These are phyloP conservation scores for Gentiana macrophylla DNA, from an alignment of 257 asterid genomes.

Conservation along the genomic window DNA sequence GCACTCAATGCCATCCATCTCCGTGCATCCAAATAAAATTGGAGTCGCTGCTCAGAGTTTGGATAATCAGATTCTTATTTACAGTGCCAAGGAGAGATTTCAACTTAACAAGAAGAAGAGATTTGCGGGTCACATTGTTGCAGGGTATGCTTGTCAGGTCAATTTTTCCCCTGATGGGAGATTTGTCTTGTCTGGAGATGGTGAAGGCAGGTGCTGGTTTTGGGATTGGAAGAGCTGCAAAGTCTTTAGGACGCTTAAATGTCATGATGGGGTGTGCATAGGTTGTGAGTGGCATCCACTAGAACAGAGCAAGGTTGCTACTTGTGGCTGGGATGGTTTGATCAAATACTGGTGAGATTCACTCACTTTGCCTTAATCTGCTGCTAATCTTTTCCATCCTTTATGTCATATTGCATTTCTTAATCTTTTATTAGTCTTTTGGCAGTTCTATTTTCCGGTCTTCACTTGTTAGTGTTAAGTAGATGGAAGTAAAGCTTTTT, in stretches of 20 bases:
- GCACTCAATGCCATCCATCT: constrained; percentile 97
- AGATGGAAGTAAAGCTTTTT: background rate
- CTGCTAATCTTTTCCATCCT: background rate
- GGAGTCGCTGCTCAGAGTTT: constrained; percentile 99
- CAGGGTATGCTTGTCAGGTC: constrained; percentile 98
- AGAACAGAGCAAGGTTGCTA: constrained; percentile 99
- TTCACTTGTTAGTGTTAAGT: background rate
- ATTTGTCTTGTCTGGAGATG: constrained; percentile 95
- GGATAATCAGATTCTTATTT: constrained; percentile 96
- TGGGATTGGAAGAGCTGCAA: constrained; percentile 99
- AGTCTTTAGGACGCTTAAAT: constrained; percentile 57
- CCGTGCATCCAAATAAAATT: constrained; percentile 81
- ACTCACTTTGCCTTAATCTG: background rate
- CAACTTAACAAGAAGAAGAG: constrained; percentile 96
- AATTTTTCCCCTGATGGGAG: constrained; percentile 98
- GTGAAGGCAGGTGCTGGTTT: constrained; percentile 98
- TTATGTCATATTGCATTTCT: background rate
- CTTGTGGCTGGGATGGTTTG: constrained; percentile 99
- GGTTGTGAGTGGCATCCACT: constrained; percentile 96
- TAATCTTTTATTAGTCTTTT: background rate
- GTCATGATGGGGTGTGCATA: constrained; percentile 94
- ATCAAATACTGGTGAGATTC: constrained; percentile 90
- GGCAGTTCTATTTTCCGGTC: background rate
- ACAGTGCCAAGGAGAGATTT: constrained; percentile 89
- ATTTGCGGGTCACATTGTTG: constrained; percentile 89